Conservation (phyloP, 1,284 basidiomycete species). For the Trichosporon ovoides region DNA sequence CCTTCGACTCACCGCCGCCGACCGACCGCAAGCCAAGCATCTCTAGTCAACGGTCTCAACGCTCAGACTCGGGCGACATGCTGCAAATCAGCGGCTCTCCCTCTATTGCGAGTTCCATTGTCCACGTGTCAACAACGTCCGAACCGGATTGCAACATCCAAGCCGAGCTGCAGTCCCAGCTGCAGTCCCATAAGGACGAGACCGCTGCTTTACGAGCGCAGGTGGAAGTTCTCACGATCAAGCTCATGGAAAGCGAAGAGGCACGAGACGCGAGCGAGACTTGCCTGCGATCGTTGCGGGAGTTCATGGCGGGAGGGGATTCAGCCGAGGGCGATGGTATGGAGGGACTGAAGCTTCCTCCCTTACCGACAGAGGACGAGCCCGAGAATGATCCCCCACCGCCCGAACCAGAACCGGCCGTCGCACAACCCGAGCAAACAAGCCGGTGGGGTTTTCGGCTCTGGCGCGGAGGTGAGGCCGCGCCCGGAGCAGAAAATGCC, state of each 20-base stretch:
- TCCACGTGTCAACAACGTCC: neutral
- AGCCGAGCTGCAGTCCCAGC: neutral
- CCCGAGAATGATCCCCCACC: constrained; percentile 39
- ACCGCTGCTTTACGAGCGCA: constrained; percentile 56
- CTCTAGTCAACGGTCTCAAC: neutral
- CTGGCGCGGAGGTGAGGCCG: constrained; percentile 7
- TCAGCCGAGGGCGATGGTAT: constrained; percentile 16
- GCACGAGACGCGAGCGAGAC: constrained; percentile 79
- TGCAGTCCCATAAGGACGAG: constrained; percentile 4
- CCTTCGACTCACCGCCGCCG: neutral
- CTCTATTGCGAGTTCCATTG: neutral
- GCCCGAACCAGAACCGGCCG: neutral
- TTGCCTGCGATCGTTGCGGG: constrained; percentile 71
- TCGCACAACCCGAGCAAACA: constrained; percentile 3
- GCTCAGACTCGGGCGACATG: neutral
- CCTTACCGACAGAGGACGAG: constrained; percentile 57
- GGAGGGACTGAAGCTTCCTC: constrained; percentile 50
- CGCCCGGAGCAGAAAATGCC: neutral
- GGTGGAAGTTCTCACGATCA: constrained; percentile 55
- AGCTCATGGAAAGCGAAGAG: constrained; percentile 71
- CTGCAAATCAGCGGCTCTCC: neutral
- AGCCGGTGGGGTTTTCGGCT: constrained; percentile 11
- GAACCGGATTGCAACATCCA: neutral
- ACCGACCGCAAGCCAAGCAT: neutral
- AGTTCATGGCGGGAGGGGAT: constrained; percentile 61